Evolutionary conservation across 2,329 filamentous ascomycete genomes (phyloP), one percentile per base, ranked within the genome.

Genomic region (Alternaria dauci): DNA sequence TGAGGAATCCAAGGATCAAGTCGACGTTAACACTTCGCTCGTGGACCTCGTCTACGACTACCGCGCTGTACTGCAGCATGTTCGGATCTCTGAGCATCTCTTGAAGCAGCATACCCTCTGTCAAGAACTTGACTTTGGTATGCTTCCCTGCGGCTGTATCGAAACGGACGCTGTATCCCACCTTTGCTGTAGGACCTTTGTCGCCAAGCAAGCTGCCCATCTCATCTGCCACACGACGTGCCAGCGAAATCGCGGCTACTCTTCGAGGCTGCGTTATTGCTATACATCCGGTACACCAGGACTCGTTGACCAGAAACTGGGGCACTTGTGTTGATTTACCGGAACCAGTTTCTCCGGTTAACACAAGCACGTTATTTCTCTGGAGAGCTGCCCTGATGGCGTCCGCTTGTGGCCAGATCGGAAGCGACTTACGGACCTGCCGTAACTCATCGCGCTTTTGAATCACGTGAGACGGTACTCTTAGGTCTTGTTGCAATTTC

Each of bases 281-380:
- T 66, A 99, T 93, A 41, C 72, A 73, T 71, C 91, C 90, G 36
- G 84, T 85, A 76, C 93, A 97, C 93, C 94, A 98, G 7, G 87
- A 80, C 72, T 97, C 91, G 26, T 84, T 81, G 46, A 90, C 87
- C 8, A 99, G 82, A 64, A 97, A 97, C 73, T 98, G 95, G 0
- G 95, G 94, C 0, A 97, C 89, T 79, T 99, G 95, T 0, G 95
- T 99, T 81, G 92, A 96, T 81, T 99, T 99, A 75, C 95, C 95
- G 14, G 92, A 96, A 76, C 95, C 95, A 0, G 95, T 99, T 78
- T 98, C 94, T 81, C 94, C 94, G 2, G 95, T 90, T 14, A 99
- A 82, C 0, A 99, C 84, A 52, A 99, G 86, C 1, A 97, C 87
- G 71, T 96, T 87, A 63, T 87, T 88, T 34, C 87, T 73, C 16